A percentile compares a stretch with the other conserved stretches of the same genome.
Evolutionary conservation across 2,329 filamentous ascomycete species (phyloP).

Genomic region (Sporothrix variecibatus): DNA sequence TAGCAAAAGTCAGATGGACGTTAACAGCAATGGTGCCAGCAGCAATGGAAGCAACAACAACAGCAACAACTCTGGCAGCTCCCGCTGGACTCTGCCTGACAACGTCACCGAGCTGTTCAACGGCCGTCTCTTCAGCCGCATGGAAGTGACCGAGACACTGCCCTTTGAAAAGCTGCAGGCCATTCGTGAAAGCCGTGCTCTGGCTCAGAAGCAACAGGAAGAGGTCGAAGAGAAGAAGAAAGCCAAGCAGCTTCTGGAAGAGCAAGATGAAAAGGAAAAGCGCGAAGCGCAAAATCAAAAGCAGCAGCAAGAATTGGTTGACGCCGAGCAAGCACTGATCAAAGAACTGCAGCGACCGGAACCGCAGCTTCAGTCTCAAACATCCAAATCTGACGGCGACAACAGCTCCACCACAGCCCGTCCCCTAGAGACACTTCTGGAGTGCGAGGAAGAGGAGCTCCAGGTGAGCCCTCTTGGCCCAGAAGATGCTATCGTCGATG

Average conservation of each 20-base stretch:
- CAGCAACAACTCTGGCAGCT: slow-evolving; percentile 34
- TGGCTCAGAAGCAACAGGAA: slow-evolving; percentile 33
- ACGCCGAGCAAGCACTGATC: slow-evolving; percentile 11
- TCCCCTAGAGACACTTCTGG: not conserved
- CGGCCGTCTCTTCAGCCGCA: slow-evolving; percentile 55
- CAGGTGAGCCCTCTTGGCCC: slow-evolving; percentile 21
- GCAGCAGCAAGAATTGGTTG: not conserved
- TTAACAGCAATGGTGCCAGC: slow-evolving; percentile 13
- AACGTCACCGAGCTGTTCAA: slow-evolving; percentile 60
- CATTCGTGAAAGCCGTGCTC: slow-evolving; percentile 45
- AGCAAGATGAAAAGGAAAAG: slow-evolving; percentile 23
- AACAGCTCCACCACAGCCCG: not conserved
- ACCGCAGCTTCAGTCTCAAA: not conserved
- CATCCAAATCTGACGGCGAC: not conserved
- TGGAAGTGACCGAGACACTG: slow-evolving; percentile 62
- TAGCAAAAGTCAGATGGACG: slow-evolving; percentile 26
- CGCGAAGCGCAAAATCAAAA: not conserved
- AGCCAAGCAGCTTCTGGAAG: slow-evolving; percentile 18
- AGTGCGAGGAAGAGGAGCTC: slow-evolving; percentile 4
- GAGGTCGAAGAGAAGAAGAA: slow-evolving; percentile 25
- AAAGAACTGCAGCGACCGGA: not conserved
- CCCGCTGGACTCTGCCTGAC: slow-evolving; percentile 57
- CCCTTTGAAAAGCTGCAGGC: slow-evolving; percentile 54
- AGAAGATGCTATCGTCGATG: not conserved
- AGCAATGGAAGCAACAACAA: slow-evolving; percentile 34